Conservation (phyloP, 345 rosid species). For the Sonneratia caseolaris region DNA sequence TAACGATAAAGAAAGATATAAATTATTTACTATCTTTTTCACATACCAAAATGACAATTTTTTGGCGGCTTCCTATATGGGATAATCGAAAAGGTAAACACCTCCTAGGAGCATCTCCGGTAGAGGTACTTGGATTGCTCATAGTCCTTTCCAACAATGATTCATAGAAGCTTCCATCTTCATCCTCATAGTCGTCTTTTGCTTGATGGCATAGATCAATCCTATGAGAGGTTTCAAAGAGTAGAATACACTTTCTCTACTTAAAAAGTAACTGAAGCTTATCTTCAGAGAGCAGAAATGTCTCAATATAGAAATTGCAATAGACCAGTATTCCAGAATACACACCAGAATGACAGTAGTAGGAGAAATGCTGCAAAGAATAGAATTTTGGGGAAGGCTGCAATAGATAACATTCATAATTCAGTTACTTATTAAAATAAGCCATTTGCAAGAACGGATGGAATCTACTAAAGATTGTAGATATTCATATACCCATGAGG, state of each 20-base stretch:
- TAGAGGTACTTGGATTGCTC: conserved; percentile 23
- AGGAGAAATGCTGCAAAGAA: conserved; percentile 53
- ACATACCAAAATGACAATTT: conserved; percentile 48
- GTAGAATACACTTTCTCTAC: background rate
- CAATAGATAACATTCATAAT: conserved; percentile 14
- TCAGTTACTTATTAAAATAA: conserved; percentile 11
- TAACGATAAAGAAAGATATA: conserved; percentile 4
- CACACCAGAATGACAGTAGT: conserved; percentile 61
- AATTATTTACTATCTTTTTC: background rate
- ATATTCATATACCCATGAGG: conserved; percentile 42
- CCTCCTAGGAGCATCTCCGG: conserved; percentile 24
- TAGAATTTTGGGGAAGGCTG: conserved; percentile 56
- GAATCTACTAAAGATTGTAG: conserved; percentile 1
- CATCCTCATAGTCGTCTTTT: conserved; percentile 58
- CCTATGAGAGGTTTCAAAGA: conserved; percentile 24
- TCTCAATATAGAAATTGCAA: background rate
- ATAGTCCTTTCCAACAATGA: conserved; percentile 34
- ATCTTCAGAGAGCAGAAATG: background rate
- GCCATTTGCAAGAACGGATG: background rate
- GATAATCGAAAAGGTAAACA: conserved; percentile 42
- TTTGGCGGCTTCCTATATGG: conserved; percentile 58
- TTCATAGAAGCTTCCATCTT: conserved; percentile 41
- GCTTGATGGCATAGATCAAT: conserved; percentile 62
- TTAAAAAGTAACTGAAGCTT: background rate
- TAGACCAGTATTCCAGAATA: conserved; percentile 1